Percentiles rank a stretch among this genome's conserved stretches.
Conservation (phyloP, 1,284 basidiomycete species). For the Cystodermella granulosa region DNA sequence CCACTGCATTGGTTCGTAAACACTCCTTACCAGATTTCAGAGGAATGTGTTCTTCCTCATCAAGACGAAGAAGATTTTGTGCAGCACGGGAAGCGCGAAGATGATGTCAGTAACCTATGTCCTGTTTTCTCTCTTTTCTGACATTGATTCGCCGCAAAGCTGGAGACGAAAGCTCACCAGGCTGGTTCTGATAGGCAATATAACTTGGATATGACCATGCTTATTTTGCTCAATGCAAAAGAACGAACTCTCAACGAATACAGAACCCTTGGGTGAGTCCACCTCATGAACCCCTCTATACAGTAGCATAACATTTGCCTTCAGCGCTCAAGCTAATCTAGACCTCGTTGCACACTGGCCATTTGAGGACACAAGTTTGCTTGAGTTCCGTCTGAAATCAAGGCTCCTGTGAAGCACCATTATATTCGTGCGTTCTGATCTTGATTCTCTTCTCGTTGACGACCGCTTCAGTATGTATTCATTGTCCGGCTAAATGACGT, state of each 20-base stretch:
- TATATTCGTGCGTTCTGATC: background rate
- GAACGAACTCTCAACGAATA: constrained; percentile 5
- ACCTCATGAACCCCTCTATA: background rate
- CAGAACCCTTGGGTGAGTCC: constrained; percentile 2
- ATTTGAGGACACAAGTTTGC: constrained; percentile 6
- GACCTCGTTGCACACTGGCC: constrained; percentile 1
- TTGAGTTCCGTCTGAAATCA: constrained; percentile 1
- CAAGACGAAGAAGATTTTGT: background rate
- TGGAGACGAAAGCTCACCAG: background rate
- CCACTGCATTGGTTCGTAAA: too few relatives aligned
- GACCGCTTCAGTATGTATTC: background rate
- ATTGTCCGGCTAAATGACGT: background rate
- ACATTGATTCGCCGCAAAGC: background rate
- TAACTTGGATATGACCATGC: constrained; percentile 4
- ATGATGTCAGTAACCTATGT: background rate
- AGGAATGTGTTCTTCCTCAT: constrained; percentile 6
- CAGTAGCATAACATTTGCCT: background rate
- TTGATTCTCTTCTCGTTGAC: background rate
- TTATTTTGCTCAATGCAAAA: constrained; percentile 4
- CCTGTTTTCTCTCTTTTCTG: background rate
- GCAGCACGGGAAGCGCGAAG: background rate
- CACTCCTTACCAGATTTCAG: background rate
- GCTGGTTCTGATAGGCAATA: constrained; percentile 1
- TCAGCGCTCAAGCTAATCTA: constrained; percentile 1
- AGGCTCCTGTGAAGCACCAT: background rate